Evolutionary conservation across 1,284 basidiomycete species (phyloP).

Genomic region (Phellopilus nigrolimitatus): DNA sequence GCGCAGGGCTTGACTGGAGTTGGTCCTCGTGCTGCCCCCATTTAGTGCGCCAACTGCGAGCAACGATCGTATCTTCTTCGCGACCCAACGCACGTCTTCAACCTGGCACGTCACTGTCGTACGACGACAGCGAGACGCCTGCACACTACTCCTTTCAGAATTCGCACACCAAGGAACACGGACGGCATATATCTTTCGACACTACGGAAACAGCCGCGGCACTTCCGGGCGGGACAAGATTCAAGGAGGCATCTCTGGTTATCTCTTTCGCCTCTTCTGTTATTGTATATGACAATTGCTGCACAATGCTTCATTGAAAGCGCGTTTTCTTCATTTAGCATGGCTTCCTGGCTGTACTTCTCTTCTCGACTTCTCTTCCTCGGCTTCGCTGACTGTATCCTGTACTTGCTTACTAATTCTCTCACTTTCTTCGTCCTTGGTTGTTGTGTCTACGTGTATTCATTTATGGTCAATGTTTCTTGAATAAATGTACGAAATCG

Average conservation of each 20-base stretch:
- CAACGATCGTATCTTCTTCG: too few relatives aligned
- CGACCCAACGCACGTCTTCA: too few relatives aligned
- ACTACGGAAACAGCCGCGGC: conserved; percentile 12
- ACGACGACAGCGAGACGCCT: too few relatives aligned
- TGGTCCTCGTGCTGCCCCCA: too few relatives aligned
- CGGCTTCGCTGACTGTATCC: background rate
- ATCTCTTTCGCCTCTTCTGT: background rate
- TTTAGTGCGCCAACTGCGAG: too few relatives aligned
- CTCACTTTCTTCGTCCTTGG: background rate
- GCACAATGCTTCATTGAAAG: background rate
- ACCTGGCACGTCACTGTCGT: background rate
- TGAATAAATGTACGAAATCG: background rate
- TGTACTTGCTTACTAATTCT: background rate
- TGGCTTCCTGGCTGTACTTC: background rate
- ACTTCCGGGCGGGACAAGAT: conserved; percentile 18
- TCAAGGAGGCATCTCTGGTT: conserved; percentile 4
- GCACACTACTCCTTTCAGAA: too few relatives aligned
- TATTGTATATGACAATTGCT: background rate
- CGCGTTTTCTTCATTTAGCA: background rate
- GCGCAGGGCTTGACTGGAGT: too few relatives aligned
- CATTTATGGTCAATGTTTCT: background rate
- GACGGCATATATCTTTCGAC: conserved; percentile 12
- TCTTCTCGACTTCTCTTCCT: background rate
- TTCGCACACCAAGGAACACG: too few relatives aligned
- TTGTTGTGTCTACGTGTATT: background rate